Evolutionary conservation across 2,329 filamentous ascomycete genomes (phyloP), one percentile per base, ranked within the genome.

Genomic region (Alternaria novae-zelandiae): DNA sequence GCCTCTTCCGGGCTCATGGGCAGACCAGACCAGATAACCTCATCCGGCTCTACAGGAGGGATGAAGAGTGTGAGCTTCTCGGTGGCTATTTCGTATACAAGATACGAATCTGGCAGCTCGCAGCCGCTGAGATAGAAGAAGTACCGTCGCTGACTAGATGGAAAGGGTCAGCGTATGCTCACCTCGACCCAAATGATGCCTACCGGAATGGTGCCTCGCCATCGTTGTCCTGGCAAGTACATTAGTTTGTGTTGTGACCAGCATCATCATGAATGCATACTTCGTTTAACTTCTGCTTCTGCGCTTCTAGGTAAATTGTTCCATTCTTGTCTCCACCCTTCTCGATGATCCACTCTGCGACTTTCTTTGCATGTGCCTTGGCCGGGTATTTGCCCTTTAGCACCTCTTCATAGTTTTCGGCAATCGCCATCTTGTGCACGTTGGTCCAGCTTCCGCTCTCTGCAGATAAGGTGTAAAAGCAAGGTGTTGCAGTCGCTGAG

Each of bases 41-140:
- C 90, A 46, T 96, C 92, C n/a, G 93, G 88, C 71, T 97, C 90
- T 73, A 94, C 87, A 15, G 94, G 92, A 3, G 96, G 95, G 72
- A 99, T 95, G 83, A 94, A 99, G 53, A 99, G 88, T 3, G 90
- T 96, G 44, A 94, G 87, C 71, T 89, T 88, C 68, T 89, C 86
- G 51, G 88, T 86, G 49, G 87, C 84, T 61, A 97, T 90, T 69
- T 97, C 90, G 83, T 97, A 97, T 60, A 90, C 87, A 64, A 93
- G 87, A 77, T 90, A 90, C 73, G 91, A 91, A 80, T 97, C 94
- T 63, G 94, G 87, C 28, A 96, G 86, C 66, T 89, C 86, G 76
- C 90, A 96, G 71, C 96, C 96, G 23, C 93, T 95, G 47, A 98
- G 85, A 81, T 99, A 99, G 87, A 92, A 97, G 83, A 99, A 99